A percentile compares a stretch with the other conserved stretches of the same genome.
phyloP scores from a whole-genome alignment of 257 asterid species.

The Ajuga chamaepitys region DNA sequence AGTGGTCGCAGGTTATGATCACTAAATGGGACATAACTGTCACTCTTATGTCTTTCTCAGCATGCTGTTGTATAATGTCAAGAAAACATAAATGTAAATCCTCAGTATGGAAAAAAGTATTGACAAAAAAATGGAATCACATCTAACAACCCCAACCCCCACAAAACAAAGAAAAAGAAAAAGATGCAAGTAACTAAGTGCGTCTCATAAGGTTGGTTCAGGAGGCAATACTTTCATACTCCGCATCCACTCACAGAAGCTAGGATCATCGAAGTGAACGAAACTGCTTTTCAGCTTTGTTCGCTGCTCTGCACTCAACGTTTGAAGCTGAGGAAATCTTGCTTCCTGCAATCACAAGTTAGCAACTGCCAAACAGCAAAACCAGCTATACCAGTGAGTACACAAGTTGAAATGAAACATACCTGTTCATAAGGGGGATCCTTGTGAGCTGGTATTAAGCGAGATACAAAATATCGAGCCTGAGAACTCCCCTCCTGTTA shows the following conservation, averaged over 20 bases:
- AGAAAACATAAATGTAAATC: background rate
- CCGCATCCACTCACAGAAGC: slow-evolving; percentile 98
- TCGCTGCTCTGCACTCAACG: slow-evolving; percentile 70
- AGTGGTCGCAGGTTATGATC: no score
- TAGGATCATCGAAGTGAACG: slow-evolving; percentile 86
- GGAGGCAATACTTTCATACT: slow-evolving; percentile 76
- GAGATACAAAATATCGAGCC: slow-evolving; percentile 92
- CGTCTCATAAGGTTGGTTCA: slow-evolving; percentile 46
- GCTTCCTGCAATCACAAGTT: slow-evolving; percentile 74
- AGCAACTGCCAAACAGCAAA: background rate
- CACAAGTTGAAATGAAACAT: background rate
- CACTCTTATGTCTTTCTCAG: background rate
- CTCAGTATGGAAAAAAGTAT: background rate
- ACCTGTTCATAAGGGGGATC: slow-evolving; percentile 99
- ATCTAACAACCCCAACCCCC: background rate
- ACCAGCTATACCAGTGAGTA: background rate
- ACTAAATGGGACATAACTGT: no score
- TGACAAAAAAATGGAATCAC: background rate
- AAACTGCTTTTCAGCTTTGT: slow-evolving; percentile 81
- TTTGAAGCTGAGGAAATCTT: slow-evolving; percentile 88
- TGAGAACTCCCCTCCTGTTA: slow-evolving; percentile 98
- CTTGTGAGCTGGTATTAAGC: slow-evolving; percentile 90
- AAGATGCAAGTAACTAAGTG: background rate
- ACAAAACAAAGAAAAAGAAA: background rate
- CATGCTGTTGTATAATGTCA: background rate